A percentile compares a stretch with the other conserved stretches of the same genome.
phyloP scores from a whole-genome alignment of 139 green algal genomes.

The Chlamydomonas asymmetrica region DNA sequence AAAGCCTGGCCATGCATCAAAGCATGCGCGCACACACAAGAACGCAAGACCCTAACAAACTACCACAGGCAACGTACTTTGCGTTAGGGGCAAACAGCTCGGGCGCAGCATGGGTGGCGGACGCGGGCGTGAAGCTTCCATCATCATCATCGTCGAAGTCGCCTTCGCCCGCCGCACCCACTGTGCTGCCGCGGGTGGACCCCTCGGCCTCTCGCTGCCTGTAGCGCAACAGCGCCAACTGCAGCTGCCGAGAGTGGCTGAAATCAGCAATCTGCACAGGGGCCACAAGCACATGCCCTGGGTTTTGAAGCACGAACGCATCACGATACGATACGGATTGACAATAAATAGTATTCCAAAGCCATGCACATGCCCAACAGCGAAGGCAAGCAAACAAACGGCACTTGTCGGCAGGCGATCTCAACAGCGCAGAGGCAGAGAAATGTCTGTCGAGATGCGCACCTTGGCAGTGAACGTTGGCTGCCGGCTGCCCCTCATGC shows the following conservation, averaged over 20 bases:
- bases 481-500: not conserved
- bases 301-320: not conserved
- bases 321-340: not conserved
- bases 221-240: conserved; percentile 1
- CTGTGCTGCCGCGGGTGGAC: not conserved
- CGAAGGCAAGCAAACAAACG: not conserved
- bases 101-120: conserved; percentile 10
- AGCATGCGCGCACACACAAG: no score
- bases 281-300: not conserved
- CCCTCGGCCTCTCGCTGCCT: not conserved
- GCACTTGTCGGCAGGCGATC: not conserved
- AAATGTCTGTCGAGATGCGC: not conserved
- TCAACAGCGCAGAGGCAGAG: not conserved
- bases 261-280: conserved; percentile 20
- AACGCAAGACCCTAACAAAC: no score
- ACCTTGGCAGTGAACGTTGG: conserved; percentile 25
- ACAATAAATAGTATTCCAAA: not conserved
- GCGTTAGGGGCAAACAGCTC: no score
- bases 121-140: no score
- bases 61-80: no score
- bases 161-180: not conserved
- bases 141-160: not conserved
- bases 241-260: conserved; percentile 2
- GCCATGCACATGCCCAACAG: not conserved
- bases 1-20: no score